Conservation (phyloP, 306 rosid species). For the Hippophae tibetana region DNA sequence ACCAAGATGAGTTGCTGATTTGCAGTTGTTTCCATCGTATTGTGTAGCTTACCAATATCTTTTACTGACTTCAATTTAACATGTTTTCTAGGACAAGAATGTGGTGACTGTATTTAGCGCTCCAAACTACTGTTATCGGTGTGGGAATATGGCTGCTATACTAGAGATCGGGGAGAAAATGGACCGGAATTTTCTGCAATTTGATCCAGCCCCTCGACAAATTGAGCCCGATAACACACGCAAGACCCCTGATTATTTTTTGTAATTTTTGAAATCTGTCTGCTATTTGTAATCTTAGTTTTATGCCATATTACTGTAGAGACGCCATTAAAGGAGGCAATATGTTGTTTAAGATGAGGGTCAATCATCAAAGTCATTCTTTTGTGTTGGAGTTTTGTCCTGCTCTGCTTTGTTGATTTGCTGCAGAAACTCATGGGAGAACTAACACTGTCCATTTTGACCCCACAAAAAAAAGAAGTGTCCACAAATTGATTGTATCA, state of each 20-base stretch:
- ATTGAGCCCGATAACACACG: slow-evolving; percentile 94
- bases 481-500: slow-evolving; percentile 37
- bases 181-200: slow-evolving; percentile 98
- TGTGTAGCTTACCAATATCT: not conserved
- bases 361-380: slow-evolving; percentile 66
- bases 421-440: slow-evolving; percentile 43
- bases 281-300: slow-evolving; percentile 54
- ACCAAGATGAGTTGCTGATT: not conserved
- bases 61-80: slow-evolving; percentile 5
- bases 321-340: slow-evolving; percentile 51
- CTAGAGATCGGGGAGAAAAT: slow-evolving; percentile 92
- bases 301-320: slow-evolving; percentile 52
- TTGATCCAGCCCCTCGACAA: slow-evolving; percentile 98
- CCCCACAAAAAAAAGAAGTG: not conserved
- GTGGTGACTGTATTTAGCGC: slow-evolving; percentile 99
- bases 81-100: slow-evolving; percentile 67
- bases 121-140: slow-evolving; percentile 91
- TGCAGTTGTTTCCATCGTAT: not conserved
- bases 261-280: slow-evolving; percentile 48
- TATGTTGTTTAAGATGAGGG: slow-evolving; percentile 46
- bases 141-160: slow-evolving; percentile 99
- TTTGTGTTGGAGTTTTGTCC: slow-evolving; percentile 47
- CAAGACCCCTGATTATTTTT: slow-evolving; percentile 98
- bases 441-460: slow-evolving; percentile 30
- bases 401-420: slow-evolving; percentile 52